These are phyloP conservation scores for Phytophthora macrochlamydospora DNA, from an alignment of 352 stramenopile species.

Conservation along the genomic window DNA sequence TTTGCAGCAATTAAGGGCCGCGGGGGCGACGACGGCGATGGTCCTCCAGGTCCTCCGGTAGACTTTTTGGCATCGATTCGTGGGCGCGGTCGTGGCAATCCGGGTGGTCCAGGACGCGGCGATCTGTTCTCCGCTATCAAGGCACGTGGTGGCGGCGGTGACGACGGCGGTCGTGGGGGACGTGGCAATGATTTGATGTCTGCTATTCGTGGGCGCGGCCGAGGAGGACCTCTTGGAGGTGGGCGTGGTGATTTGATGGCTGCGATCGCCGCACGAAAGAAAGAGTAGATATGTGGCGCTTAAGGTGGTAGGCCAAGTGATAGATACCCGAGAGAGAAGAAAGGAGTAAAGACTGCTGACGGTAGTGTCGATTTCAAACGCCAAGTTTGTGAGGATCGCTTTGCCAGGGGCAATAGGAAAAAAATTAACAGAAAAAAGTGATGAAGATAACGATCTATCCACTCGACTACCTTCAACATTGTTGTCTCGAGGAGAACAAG, in stretches of 20 bases:
- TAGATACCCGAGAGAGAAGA: slow-evolving; percentile 24
- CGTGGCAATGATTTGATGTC: slow-evolving; percentile 58
- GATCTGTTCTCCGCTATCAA: slow-evolving; percentile 79
- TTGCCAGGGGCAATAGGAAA: no score
- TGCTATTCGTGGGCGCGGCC: slow-evolving; percentile 59
- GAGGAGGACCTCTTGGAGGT: slow-evolving; percentile 26
- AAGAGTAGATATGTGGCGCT: slow-evolving; percentile 34
- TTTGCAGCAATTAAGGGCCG: slow-evolving; percentile 62
- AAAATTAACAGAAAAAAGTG: no score
- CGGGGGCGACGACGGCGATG: slow-evolving; percentile 50
- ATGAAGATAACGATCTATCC: no score
- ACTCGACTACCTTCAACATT: no score
- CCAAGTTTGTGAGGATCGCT: no score
- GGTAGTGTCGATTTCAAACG: no score
- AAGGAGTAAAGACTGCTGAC: slow-evolving; percentile 3
- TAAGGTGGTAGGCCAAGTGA: slow-evolving; percentile 16
- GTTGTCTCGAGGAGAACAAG: no score
- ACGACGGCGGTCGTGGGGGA: slow-evolving; percentile 31
- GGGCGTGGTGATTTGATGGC: slow-evolving; percentile 59
- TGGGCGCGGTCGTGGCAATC: slow-evolving; percentile 52
- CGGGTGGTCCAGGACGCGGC: slow-evolving; percentile 48
- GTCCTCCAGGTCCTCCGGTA: slow-evolving; percentile 36
- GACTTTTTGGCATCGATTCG: slow-evolving; percentile 66
- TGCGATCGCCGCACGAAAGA: slow-evolving; percentile 70
- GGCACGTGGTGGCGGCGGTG: slow-evolving; percentile 31